Evolutionary conservation across 1,284 basidiomycete genomes (phyloP).

Genomic region (Sporisorium iseilematis-ciliati): DNA sequence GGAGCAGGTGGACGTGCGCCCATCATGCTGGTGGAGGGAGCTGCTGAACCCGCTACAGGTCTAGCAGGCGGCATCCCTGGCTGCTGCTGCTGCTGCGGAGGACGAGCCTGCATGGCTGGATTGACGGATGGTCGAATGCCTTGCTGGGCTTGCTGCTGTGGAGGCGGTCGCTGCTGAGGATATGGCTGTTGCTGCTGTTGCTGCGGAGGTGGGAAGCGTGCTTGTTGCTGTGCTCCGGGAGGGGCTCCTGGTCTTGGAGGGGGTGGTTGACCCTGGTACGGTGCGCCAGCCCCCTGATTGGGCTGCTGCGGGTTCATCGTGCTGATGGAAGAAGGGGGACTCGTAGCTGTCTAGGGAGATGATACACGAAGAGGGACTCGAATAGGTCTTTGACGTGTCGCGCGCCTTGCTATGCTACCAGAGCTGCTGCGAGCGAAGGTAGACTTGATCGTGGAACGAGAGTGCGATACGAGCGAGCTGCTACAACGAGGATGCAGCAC

Average conservation of each 20-base stretch:
- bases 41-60: conserved; percentile 11
- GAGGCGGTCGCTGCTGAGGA: conserved; percentile 26
- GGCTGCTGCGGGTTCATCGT: conserved; percentile 35
- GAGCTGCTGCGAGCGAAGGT: neutral
- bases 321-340: neutral
- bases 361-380: neutral
- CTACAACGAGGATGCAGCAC: neutral
- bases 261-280: conserved; percentile 25
- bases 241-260: conserved; percentile 29
- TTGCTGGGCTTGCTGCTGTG: conserved; percentile 24
- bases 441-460: neutral
- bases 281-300: conserved; percentile 13
- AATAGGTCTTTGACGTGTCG: neutral
- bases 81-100: conserved; percentile 33
- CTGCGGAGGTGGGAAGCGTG: conserved; percentile 16
- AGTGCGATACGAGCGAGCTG: neutral
- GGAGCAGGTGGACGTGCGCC: conserved; percentile 27
- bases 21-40: conserved; percentile 23
- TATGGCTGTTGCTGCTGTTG: conserved; percentile 40
- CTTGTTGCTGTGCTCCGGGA: conserved; percentile 18
- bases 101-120: conserved; percentile 28
- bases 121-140: conserved; percentile 21
- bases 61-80: conserved; percentile 30
- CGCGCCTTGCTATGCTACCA: neutral
- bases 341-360: neutral